Evolutionary conservation across 441 rosid species (phyloP).

Genomic region (Iberis amara): DNA sequence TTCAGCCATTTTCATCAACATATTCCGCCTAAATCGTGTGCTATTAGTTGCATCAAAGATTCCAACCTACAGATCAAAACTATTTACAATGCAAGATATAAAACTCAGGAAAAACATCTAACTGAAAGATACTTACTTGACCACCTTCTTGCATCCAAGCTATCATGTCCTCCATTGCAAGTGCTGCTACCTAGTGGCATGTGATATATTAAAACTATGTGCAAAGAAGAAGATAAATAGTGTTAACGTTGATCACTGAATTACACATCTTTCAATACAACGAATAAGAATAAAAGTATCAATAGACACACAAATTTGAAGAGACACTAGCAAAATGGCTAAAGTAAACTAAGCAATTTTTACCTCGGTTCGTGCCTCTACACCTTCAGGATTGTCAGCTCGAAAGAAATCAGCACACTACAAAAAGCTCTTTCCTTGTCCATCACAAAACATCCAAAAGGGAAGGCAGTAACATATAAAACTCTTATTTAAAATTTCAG

Average conservation of each 20-base stretch:
- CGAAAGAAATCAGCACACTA: slow-evolving; percentile 98
- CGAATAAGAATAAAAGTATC: slow-evolving; percentile 12
- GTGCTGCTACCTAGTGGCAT: slow-evolving; percentile 97
- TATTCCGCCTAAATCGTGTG: slow-evolving; percentile 71
- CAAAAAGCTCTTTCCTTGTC: slow-evolving; percentile 30
- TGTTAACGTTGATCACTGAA: slow-evolving; percentile 30
- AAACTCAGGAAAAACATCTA: slow-evolving; percentile 21
- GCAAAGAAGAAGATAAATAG: slow-evolving; percentile 56
- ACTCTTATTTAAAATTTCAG: neutral
- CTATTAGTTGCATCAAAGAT: slow-evolving; percentile 98
- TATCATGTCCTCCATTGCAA: slow-evolving; percentile 99
- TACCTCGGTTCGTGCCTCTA: slow-evolving; percentile 99
- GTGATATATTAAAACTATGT: slow-evolving; percentile 77
- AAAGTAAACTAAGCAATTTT: slow-evolving; percentile 1
- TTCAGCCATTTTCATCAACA: slow-evolving; percentile 99
- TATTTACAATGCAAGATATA: slow-evolving; percentile 27
- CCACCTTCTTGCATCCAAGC: slow-evolving; percentile 99
- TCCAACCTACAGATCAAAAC: slow-evolving; percentile 62
- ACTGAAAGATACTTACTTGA: slow-evolving; percentile 57
- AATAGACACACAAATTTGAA: slow-evolving; percentile 3
- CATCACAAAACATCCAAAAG: slow-evolving; percentile 25
- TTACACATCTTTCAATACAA: slow-evolving; percentile 13
- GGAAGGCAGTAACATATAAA: slow-evolving; percentile 13
- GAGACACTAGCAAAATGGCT: slow-evolving; percentile 3
- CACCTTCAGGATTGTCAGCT: slow-evolving; percentile 94